These are phyloP conservation scores for Candida vaughaniae DNA, from an alignment of 805 yeast genomes.

Conservation along the genomic window DNA sequence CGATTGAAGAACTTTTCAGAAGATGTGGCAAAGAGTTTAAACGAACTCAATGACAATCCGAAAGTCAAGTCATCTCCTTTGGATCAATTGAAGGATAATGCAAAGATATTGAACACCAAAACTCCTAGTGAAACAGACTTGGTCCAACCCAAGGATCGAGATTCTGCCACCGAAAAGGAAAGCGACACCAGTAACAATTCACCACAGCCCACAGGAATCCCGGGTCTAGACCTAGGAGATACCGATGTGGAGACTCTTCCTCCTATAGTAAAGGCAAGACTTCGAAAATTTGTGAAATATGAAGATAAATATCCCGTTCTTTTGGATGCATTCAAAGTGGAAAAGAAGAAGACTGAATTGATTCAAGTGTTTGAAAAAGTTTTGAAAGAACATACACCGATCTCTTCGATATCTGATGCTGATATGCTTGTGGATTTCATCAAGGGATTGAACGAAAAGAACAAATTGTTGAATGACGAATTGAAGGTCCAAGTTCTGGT, in stretches of 20 bases:
- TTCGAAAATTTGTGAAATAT: slow-evolving; percentile 78
- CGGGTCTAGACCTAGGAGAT: slow-evolving; percentile 11
- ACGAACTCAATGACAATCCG: slow-evolving; percentile 27
- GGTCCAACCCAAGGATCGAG: slow-evolving; percentile 44
- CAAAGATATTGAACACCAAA: slow-evolving; percentile 32
- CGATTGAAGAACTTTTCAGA: slow-evolving; percentile 43
- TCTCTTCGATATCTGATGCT: slow-evolving; percentile 70
- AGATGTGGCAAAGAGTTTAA: slow-evolving; percentile 45
- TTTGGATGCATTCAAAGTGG: slow-evolving; percentile 80
- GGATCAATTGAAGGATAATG: slow-evolving; percentile 31
- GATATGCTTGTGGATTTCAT: slow-evolving; percentile 70
- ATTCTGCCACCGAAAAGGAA: slow-evolving; percentile 7
- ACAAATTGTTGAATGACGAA: slow-evolving; percentile 62
- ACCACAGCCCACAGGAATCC: not conserved
- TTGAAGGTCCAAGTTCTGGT: slow-evolving; percentile 48
- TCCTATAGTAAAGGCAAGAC: slow-evolving; percentile 55
- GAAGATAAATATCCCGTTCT: slow-evolving; percentile 88
- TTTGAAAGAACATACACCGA: slow-evolving; percentile 77
- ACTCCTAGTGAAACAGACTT: slow-evolving; percentile 51
- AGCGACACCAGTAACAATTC: slow-evolving; percentile 11
- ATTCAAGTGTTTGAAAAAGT: slow-evolving; percentile 65
- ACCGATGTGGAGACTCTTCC: slow-evolving; percentile 47
- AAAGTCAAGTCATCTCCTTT: slow-evolving; percentile 18
- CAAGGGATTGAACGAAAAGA: slow-evolving; percentile 58
- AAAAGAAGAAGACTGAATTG: slow-evolving; percentile 63